These are phyloP conservation scores for Endocalyx cinctus DNA, from an alignment of 2,329 filamentous ascomycete species.

Conservation along the genomic window DNA sequence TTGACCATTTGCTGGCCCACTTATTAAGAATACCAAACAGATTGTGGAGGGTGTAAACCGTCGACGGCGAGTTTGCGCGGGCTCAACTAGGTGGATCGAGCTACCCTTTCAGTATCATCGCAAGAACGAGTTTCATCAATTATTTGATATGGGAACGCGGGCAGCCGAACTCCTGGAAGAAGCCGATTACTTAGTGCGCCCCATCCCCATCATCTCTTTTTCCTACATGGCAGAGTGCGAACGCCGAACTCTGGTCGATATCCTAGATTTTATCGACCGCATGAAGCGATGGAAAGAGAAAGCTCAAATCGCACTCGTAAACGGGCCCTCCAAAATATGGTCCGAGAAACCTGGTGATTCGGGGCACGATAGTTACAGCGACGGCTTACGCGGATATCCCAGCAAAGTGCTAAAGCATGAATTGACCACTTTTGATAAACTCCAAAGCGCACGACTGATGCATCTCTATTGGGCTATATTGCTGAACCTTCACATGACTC, in stretches of 20 bases:
- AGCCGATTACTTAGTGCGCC: constrained; percentile 7
- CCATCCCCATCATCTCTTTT: not conserved
- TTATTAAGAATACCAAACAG: too few species aligned
- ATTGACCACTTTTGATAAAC: constrained; percentile 9
- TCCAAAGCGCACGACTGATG: constrained; percentile 13
- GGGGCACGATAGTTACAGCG: too few species aligned
- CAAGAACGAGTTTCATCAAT: constrained; percentile 13
- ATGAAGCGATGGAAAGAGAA: constrained; percentile 8
- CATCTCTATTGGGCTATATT: constrained; percentile 13
- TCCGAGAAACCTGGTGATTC: too few species aligned
- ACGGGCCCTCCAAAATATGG: not conserved
- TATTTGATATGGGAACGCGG: constrained; percentile 13
- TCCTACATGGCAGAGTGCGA: too few species aligned
- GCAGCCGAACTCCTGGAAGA: constrained; percentile 11
- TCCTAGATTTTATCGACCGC: constrained; percentile 8
- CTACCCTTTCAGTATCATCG: constrained; percentile 8
- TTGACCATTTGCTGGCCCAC: too few species aligned
- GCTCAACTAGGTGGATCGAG: constrained; percentile 10
- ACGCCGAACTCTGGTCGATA: constrained; percentile 3
- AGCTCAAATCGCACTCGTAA: constrained; percentile 1
- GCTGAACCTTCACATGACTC: constrained; percentile 14
- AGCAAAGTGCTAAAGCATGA: constrained; percentile 5
- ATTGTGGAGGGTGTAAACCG: constrained; percentile 11
- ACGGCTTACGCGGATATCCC: constrained; percentile 12
- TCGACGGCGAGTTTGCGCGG: constrained; percentile 11